Conservation (phyloP, 345 rosid species). For the Rhizophora apiculata region DNA sequence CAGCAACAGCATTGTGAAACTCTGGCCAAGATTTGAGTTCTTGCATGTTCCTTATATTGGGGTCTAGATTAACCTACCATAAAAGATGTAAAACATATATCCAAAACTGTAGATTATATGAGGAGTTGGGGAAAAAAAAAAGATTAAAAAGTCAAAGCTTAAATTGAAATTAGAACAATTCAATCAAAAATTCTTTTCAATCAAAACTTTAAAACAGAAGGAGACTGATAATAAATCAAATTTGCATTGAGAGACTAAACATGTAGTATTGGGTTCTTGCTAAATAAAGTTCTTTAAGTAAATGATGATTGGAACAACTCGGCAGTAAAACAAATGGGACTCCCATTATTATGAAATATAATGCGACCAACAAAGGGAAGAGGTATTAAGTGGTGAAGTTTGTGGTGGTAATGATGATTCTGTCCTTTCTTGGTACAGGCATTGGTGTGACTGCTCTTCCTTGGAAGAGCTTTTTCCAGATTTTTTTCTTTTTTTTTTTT, state of each 20-base stretch:
- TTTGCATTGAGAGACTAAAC: no score
- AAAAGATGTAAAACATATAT: constrained; percentile 13
- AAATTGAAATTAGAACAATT: neutral
- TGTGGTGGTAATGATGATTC: no score
- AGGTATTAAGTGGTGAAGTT: neutral
- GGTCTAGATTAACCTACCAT: constrained; percentile 85
- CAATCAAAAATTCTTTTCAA: no score
- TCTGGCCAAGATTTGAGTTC: constrained; percentile 98
- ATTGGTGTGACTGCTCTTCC: no score
- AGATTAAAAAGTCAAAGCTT: neutral
- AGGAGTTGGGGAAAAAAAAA: neutral
- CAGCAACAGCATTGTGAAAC: constrained; percentile 98
- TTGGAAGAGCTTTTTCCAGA: no score
- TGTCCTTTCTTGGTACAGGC: no score
- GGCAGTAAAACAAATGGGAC: neutral
- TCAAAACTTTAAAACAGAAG: no score
- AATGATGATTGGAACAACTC: neutral
- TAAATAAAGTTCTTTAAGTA: no score
- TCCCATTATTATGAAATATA: neutral
- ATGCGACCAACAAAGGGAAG: neutral
- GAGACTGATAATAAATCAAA: no score
- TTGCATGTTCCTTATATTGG: constrained; percentile 79
- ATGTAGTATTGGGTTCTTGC: no score
- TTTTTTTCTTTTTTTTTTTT: no score
- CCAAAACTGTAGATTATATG: constrained; percentile 2